Base-by-base conservation (phyloP, 352 stramenopile genomes). In the Pythium dissimile region DNA sequence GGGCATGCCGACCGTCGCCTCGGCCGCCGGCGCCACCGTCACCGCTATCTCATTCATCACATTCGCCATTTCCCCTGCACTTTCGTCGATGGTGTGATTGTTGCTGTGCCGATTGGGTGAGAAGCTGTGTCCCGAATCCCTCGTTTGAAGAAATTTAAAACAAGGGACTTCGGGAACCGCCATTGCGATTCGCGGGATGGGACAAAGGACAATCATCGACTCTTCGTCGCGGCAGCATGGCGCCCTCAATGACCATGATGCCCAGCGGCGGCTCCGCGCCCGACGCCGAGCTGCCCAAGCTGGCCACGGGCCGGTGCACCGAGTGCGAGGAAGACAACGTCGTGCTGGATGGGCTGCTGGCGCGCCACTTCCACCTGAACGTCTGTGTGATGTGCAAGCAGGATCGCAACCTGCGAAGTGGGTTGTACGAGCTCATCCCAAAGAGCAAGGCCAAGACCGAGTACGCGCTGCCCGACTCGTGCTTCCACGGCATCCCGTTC, bases 311-410 rank as follows among this genome's bases (percentile, higher is more conserved):
- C 10, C 43, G 51, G 18, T 90, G 80, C 53, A 53, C 38, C 11
- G 80, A 90, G 44, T 90, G 80, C 62, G 42, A 56, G 15, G 59
- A 77, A 12, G 66, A 82, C n/a, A 66, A 59, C 5, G 35, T 77
- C 38, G 69, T 80, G 16, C 50, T 90, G 37, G 80, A 90, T 49
- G 55, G 53, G 10, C 21, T 84, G 11, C 48, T 90, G 20, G 46
- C 74, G 26, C 59, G 77, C 35, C 62, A 84, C 49, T 90, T 90
- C 50, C 60, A 69, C 13, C 44, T 90, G 30, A 48, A 45, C 4
- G 77, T 90, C 49, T 90, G 80, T n/a, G 26, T 87, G 32, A 61
- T 46, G 2, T 90, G 80, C 63, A 87, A 83, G 44, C 80, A 90
- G 42, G 65, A 86, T 55, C 53, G 59, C 34, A 86, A 73, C 21